Percentiles rank a stretch among this genome's conserved stretches.
These are phyloP conservation scores for Alternaria ethzedia DNA, from an alignment of 2,329 filamentous ascomycete species.

Conservation along the genomic window DNA sequence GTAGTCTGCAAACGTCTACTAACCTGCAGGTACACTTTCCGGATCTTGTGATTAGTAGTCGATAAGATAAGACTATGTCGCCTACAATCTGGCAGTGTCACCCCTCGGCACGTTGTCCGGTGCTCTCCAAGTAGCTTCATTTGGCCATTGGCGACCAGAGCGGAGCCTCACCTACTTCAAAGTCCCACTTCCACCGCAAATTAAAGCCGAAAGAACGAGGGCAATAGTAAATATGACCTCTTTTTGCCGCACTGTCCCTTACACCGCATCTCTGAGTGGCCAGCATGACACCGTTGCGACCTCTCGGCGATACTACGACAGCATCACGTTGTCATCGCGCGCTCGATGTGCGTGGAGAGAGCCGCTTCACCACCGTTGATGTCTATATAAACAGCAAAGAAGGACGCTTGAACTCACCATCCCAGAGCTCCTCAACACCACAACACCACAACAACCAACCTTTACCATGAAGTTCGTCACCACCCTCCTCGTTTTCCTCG, in stretches of 20 bases:
- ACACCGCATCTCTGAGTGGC: neutral
- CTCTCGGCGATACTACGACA: neutral
- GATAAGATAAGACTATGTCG: neutral
- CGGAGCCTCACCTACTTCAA: neutral
- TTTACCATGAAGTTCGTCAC: slow-evolving; percentile 6
- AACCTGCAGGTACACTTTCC: neutral
- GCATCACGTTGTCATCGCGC: neutral
- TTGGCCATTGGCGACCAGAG: neutral
- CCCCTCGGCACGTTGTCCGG: neutral
- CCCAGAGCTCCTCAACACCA: neutral
- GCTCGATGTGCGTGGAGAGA: neutral
- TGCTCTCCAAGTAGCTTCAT: neutral
- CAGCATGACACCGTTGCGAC: neutral
- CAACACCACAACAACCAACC: neutral
- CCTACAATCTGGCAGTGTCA: neutral
- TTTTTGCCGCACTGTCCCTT: neutral
- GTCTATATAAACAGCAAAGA: neutral
- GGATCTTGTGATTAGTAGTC: neutral
- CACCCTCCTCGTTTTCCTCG: slow-evolving; percentile 9
- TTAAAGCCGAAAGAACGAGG: neutral
- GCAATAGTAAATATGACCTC: neutral
- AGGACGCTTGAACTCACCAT: neutral
- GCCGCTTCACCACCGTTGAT: too few species aligned
- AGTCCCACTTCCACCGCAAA: neutral
- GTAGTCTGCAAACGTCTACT: neutral